phyloP scores from a whole-genome alignment of 2,329 filamentous ascomycete species.

The Diaporthe eres region DNA sequence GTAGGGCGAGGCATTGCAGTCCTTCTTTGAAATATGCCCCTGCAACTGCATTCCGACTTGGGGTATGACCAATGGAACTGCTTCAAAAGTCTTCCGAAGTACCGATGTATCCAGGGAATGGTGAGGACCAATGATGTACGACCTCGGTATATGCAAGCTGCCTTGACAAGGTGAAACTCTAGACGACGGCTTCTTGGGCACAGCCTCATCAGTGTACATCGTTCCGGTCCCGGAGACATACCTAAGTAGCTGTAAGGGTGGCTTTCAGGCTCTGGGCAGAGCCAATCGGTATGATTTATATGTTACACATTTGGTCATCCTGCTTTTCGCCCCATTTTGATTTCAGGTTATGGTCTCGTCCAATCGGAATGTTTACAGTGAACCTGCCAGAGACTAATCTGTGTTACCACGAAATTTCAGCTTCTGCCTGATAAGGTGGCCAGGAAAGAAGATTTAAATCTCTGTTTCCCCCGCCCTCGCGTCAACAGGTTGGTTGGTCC shows the following conservation, averaged over 20 bases:
- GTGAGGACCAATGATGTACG: background rate
- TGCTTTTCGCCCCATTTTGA: no score
- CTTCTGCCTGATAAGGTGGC: background rate
- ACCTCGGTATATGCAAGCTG: background rate
- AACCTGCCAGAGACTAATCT: no score
- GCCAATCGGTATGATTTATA: background rate
- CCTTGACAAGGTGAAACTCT: background rate
- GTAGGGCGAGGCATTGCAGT: background rate
- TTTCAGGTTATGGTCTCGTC: conserved; percentile 4
- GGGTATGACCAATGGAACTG: background rate
- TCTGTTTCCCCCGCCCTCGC: background rate
- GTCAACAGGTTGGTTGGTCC: no score
- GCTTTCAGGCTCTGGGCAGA: background rate
- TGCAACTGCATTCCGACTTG: background rate
- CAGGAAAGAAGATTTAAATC: background rate
- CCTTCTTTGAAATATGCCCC: background rate
- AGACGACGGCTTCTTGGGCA: background rate
- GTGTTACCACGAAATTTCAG: background rate
- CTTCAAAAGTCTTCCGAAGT: background rate
- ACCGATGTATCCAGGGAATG: background rate
- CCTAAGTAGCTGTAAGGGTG: background rate
- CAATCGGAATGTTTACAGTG: background rate
- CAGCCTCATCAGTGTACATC: background rate
- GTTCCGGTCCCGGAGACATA: background rate
- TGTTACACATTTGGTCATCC: background rate